A percentile compares a stretch with the other conserved stretches of the same genome.
These are phyloP conservation scores for Hymenoscyphus occultus DNA, from an alignment of 2,329 filamentous ascomycete species.

Conservation along the genomic window DNA sequence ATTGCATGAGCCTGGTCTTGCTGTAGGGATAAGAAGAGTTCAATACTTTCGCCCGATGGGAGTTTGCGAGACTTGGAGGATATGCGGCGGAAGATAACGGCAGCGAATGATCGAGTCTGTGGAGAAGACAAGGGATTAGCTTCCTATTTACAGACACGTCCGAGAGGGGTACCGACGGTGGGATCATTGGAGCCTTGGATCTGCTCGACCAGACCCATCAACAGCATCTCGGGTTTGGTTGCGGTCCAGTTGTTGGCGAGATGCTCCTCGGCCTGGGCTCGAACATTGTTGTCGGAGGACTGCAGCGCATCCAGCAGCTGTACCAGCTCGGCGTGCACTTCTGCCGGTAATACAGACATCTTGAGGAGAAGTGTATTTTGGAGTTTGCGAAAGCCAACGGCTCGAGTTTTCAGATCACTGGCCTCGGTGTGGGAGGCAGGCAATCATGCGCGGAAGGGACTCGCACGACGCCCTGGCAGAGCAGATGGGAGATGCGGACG, in stretches of 20 bases:
- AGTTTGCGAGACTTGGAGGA: conserved; percentile 84
- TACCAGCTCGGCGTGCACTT: conserved; percentile 78
- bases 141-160: background rate
- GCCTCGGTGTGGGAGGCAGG: conserved; percentile 4
- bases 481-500: background rate
- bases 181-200: conserved; percentile 65
- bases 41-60: conserved; percentile 66
- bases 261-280: conserved; percentile 85
- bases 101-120: conserved; percentile 84
- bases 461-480: conserved; percentile 1
- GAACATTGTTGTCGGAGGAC: conserved; percentile 81
- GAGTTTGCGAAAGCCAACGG: background rate
- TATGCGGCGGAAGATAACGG: conserved; percentile 92
- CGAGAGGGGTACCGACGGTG: conserved; percentile 29
- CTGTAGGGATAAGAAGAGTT: conserved; percentile 80
- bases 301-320: conserved; percentile 87
- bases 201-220: conserved; percentile 95
- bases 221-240: conserved; percentile 75
- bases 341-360: conserved; percentile 84
- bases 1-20: conserved; percentile 74
- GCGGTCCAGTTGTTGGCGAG: conserved; percentile 87
- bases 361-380: conserved; percentile 13
- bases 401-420: background rate
- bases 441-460: conserved; percentile 6
- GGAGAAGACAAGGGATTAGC: background rate